Evolutionary conservation across 1,284 basidiomycete species (phyloP).

Genomic region (Phylloboletellus chloephorus): DNA sequence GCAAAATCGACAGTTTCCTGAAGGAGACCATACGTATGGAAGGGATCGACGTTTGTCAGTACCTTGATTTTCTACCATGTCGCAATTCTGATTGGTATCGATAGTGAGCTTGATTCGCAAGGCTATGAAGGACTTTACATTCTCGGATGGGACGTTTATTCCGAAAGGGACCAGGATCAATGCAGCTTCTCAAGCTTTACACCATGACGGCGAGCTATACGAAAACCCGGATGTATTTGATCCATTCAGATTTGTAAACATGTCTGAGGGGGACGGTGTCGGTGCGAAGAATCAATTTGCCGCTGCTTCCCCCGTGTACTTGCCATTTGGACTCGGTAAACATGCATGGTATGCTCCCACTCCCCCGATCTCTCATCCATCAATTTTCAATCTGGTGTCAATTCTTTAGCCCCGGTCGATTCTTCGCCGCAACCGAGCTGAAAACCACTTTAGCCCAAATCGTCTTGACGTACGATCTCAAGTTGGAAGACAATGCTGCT

Average conservation of each 20-base stretch:
- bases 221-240: slow-evolving; percentile 26
- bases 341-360: slow-evolving; percentile 8
- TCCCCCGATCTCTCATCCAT: not conserved
- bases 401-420: slow-evolving; percentile 26
- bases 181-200: slow-evolving; percentile 20
- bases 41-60: slow-evolving; percentile 26
- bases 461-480: slow-evolving; percentile 28
- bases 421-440: slow-evolving; percentile 26
- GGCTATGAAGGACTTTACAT: slow-evolving; percentile 32
- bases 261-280: slow-evolving; percentile 10
- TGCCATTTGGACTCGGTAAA: slow-evolving; percentile 11
- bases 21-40: slow-evolving; percentile 37
- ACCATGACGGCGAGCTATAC: slow-evolving; percentile 26
- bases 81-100: not conserved
- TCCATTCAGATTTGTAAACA: slow-evolving; percentile 29
- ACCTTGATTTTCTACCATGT: not conserved
- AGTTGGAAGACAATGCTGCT: slow-evolving; percentile 20
- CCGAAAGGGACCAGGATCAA: slow-evolving; percentile 32
- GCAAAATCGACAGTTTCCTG: slow-evolving; percentile 43
- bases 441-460: slow-evolving; percentile 27
- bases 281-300: slow-evolving; percentile 15
- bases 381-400: not conserved
- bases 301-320: slow-evolving; percentile 3
- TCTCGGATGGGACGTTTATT: slow-evolving; percentile 38
- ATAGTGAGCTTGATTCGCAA: slow-evolving; percentile 33